Evolutionary conservation across 169 alveolate genomes (phyloP), one percentile per base, ranked within the genome.

Genomic region (Babesia sp.): DNA sequence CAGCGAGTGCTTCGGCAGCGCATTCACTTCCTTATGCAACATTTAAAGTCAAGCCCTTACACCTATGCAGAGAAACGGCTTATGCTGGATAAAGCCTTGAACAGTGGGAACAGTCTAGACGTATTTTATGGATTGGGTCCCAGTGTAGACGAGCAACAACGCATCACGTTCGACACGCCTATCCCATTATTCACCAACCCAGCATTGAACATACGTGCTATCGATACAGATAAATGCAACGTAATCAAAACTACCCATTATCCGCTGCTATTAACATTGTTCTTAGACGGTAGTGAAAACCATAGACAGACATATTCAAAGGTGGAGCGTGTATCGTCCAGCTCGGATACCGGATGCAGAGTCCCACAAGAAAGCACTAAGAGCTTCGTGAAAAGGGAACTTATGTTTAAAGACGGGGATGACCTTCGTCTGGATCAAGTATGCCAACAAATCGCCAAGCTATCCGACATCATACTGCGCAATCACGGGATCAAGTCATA

Each of bases 391-490:
- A 57, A 56, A 29, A 16, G 20, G 20, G 14, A 42, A 14, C 72
- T 90, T 37, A 93, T 97, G 91, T 95, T 86, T 71, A 97, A 97
- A 70, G 95, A 90, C 14, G 98, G 98, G n/a, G 99, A 97, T 75
- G 99, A 97, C 79, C 90, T 97, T 68, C 77, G 98, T 28, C 98
- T 95, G 71, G 99, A 97, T 86, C 94, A 93, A 61, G 86, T 97
- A 44, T 95, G 95, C 24, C 88, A 95, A 48, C 97, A 94, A 77
- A 70, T 95, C 29, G 89, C 95, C 66, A 90, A 89, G 66, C 74
- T 95, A 29, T 93, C 94, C 91, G 96, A 94, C 67, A 85, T 83
- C 55, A 79, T 96, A 31, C 91, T 96, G 85, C 88, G 92, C 83
- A 90, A 90, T 33, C 94, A 94, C 79, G 97, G 97, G 63, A 84